Evolutionary conservation across 1,139 yeast genomes (phyloP), one percentile per base, ranked within the genome.

Genomic region (Scheffersomyces parashehatae): DNA sequence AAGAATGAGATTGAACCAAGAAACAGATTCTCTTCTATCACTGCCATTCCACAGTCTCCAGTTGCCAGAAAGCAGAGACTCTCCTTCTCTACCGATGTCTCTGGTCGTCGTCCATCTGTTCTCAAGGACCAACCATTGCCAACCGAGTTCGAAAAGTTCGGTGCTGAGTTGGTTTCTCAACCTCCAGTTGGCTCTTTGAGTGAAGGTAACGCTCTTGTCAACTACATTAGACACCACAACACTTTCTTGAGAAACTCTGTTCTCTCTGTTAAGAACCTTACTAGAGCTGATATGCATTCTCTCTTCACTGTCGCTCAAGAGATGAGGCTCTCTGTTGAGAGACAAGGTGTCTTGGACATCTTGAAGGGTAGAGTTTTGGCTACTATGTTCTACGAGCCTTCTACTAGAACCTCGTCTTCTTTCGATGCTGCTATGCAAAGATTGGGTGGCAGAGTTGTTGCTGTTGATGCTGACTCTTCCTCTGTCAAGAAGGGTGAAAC

Each of bases 391-490:
- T 95, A 90, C 67, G 99, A 95, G 74, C 99, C 99, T 57, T 89
- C 97, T 9, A 95, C 99, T 38, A 82, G 99, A 70, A 95, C 99
- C 29, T 82, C 95, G 13, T 83, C 97, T 20, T 91, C 98, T 2
- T 95, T 95, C 65, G 96, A 95, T 67, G 97, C 97, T 57, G 99
- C 99, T 49, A 95, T 95, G 99, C 98, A 95, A 77, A 87, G 99
- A 75, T 79, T 95, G 59, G 99, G 99, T 67, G 99, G 99, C 64
- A 84, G 96, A 68, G 97, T 91, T 54, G 88, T 95, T 55, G 81
- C 95, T 42, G 86, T 95, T 52, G 78, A 88, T 52, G 87, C 95
- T 47, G 82, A 81, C 48, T 78, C 93, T 37, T 90, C 98, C 15
- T 89, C 97, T 26, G 96, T 91, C 42, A 88, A 89, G 75, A 95